Evolutionary conservation across 352 stramenopile genomes (phyloP).

Genomic region (Pythium scleroteichum): DNA sequence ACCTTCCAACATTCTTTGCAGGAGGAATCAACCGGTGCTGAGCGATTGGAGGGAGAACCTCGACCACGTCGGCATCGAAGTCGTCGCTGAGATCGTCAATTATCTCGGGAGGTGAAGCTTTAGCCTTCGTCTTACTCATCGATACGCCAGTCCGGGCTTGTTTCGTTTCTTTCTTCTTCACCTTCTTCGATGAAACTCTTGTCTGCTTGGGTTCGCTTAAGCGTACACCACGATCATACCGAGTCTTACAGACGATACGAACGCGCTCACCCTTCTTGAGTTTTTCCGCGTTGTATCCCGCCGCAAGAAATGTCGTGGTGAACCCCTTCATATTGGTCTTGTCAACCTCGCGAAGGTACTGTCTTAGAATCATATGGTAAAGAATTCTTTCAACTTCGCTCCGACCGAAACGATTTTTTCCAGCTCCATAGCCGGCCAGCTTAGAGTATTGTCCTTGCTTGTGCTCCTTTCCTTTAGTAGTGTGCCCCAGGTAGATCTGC

Average conservation of each 20-base stretch:
- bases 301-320: conserved; percentile 78
- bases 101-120: conserved; percentile 26
- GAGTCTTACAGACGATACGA: conserved; percentile 80
- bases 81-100: conserved; percentile 68
- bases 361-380: conserved; percentile 87
- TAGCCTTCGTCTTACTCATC: conserved; percentile 30
- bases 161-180: conserved; percentile 31
- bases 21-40: conserved; percentile 60
- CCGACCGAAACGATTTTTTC: conserved; percentile 69
- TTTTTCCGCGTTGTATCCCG: conserved; percentile 50
- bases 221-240: conserved; percentile 34
- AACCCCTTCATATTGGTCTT: conserved; percentile 83
- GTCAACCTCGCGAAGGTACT: conserved; percentile 81
- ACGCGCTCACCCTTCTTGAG: conserved; percentile 69
- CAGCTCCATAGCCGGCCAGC: conserved; percentile 61
- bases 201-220: conserved; percentile 36
- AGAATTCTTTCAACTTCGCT: conserved; percentile 85
- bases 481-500: conserved; percentile 67
- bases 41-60: conserved; percentile 38
- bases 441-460: conserved; percentile 66
- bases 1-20: conserved; percentile 51
- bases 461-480: conserved; percentile 69
- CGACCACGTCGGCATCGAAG: conserved; percentile 61
- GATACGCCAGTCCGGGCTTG: conserved; percentile 40
- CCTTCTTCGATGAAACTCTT: conserved; percentile 30